Conservation (phyloP, 2,329 filamentous ascomycete species). For the Arthrobotrys pseudoclavata region DNA sequence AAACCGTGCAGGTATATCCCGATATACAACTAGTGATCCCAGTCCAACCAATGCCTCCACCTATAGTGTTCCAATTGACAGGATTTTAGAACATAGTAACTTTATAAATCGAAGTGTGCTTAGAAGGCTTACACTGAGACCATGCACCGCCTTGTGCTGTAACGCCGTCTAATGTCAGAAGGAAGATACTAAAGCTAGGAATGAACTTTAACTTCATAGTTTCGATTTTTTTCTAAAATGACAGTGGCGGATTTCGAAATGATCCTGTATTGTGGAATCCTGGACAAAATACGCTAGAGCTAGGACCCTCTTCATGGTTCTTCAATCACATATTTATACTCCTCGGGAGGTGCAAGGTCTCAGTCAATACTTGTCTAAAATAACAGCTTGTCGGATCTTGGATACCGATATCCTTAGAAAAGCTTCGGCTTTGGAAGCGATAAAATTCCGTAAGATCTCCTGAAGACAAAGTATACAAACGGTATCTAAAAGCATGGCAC, state of each 20-base stretch:
- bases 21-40: constrained; percentile 60
- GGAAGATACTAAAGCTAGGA: neutral
- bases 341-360: neutral
- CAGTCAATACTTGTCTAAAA: neutral
- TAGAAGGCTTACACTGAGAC: constrained; percentile 34
- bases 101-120: neutral
- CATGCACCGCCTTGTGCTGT: constrained; percentile 37
- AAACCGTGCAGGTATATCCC: constrained; percentile 57
- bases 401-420: neutral
- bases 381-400: neutral
- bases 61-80: constrained; percentile 50
- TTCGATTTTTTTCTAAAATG: neutral
- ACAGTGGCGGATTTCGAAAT: neutral
- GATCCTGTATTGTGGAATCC: no score
- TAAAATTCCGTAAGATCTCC: constrained; percentile 2
- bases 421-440: neutral
- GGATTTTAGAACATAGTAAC: neutral
- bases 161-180: neutral
- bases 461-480: no score
- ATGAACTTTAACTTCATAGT: constrained; percentile 15
- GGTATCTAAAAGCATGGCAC: neutral
- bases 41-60: constrained; percentile 62
- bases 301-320: neutral
- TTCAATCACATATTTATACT: neutral
- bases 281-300: neutral